Percentiles rank a stretch among this genome's conserved stretches.
phyloP scores from a whole-genome alignment of 441 rosid species.

The Pelargonium myrrhifolium region DNA sequence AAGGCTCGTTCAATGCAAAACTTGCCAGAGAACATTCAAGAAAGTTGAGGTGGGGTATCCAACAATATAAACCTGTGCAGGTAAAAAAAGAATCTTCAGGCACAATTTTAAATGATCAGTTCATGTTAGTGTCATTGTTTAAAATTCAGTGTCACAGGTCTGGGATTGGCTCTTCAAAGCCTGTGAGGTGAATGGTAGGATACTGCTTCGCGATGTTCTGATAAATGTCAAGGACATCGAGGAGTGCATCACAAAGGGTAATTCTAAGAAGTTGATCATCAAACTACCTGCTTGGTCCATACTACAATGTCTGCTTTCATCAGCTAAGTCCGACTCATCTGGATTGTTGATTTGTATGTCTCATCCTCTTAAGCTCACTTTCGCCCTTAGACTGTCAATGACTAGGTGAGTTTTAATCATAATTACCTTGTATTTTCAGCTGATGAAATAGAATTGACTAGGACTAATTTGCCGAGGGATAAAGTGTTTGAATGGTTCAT shows the following conservation, averaged over 20 bases:
- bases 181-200: constrained; percentile 69
- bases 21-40: constrained; percentile 48
- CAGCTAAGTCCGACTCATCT: constrained; percentile 55
- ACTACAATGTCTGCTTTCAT: constrained; percentile 57
- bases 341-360: constrained; percentile 68
- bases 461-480: constrained; percentile 50
- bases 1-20: constrained; percentile 34
- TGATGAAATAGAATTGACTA: constrained; percentile 58
- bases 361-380: constrained; percentile 10
- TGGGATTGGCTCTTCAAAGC: constrained; percentile 91
- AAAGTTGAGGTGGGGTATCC: constrained; percentile 49
- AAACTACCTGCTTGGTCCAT: constrained; percentile 71
- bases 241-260: constrained; percentile 52
- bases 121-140: background rate
- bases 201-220: constrained; percentile 51
- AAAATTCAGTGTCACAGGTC: constrained; percentile 33
- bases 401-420: background rate
- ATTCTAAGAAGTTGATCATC: constrained; percentile 48
- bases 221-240: constrained; percentile 56
- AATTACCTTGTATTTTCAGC: constrained; percentile 30
- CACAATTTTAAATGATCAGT: background rate
- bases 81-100: constrained; percentile 27
- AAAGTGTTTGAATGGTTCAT: constrained; percentile 58
- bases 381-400: background rate
- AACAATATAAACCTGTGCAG: constrained; percentile 61